phyloP scores from a whole-genome alignment of 2,329 filamentous ascomycete species.

The Botrytis pseudocinerea region DNA sequence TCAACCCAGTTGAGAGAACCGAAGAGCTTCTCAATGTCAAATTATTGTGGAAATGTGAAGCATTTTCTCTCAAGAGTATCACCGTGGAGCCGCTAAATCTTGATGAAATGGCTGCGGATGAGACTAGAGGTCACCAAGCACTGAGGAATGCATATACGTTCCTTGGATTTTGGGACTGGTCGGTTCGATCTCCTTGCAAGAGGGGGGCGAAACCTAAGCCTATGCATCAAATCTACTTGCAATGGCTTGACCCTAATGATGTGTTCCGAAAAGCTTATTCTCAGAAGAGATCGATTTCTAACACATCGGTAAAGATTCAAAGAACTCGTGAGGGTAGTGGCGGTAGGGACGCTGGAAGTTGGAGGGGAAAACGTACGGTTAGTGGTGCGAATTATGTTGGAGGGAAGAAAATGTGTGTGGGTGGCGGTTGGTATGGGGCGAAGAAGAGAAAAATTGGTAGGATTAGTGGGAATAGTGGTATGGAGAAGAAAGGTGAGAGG shows the following conservation, averaged over 20 bases:
- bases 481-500: neutral
- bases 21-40: neutral
- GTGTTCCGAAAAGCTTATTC: neutral
- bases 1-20: neutral
- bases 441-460: neutral
- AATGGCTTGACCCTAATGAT: neutral
- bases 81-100: neutral
- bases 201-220: neutral
- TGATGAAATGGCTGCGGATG: neutral
- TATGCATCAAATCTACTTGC: neutral
- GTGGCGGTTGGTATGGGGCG: neutral
- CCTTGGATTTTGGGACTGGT: slow-evolving; percentile 12
- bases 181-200: neutral
- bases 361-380: neutral
- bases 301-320: neutral
- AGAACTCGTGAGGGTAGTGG: neutral
- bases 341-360: neutral
- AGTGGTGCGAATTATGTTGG: slow-evolving; percentile 2
- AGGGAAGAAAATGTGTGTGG: neutral
- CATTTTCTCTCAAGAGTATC: neutral
- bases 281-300: neutral
- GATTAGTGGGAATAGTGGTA: neutral
- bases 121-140: neutral
- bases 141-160: neutral
- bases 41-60: neutral